A percentile compares a stretch with the other conserved stretches of the same genome.
Evolutionary conservation across 2,329 filamentous ascomycete species (phyloP).

Genomic region (Hypoxylon sp.): DNA sequence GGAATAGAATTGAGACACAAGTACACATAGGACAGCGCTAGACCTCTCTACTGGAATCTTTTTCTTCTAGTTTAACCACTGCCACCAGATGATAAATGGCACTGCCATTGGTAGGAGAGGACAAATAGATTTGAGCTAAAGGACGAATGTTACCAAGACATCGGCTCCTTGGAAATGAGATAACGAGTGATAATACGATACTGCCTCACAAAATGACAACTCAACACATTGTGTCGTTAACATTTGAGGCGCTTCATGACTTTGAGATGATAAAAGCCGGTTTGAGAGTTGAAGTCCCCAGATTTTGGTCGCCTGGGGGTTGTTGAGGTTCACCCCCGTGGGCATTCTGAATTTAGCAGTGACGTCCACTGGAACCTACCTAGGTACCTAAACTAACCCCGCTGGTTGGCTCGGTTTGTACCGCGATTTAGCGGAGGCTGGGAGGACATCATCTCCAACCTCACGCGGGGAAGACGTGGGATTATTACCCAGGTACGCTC

Average conservation of each 20-base stretch:
- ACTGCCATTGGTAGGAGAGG: constrained; percentile 2
- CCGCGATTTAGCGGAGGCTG: constrained; percentile 21
- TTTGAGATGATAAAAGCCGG: not conserved
- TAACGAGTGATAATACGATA: not conserved
- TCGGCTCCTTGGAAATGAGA: not conserved
- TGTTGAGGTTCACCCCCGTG: not conserved
- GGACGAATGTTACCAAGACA: not conserved
- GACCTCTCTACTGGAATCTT: not conserved
- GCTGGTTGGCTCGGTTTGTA: constrained; percentile 32
- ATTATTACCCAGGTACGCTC: not conserved
- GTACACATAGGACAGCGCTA: not conserved
- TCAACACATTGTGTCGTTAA: not conserved
- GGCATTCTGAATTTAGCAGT: constrained; percentile 19
- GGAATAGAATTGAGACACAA: not conserved
- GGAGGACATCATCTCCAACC: constrained; percentile 13
- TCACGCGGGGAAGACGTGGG: not conserved
- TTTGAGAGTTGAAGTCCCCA: not conserved
- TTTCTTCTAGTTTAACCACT: constrained; percentile 2
- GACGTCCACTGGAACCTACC: constrained; percentile 20
- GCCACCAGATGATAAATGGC: not conserved
- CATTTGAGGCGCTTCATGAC: not conserved
- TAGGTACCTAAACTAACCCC: not conserved
- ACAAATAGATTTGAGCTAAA: not conserved
- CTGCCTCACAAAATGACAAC: not conserved
- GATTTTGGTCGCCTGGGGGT: not conserved